Conservation (phyloP, 2,329 filamentous ascomycete species). For the Hymenoscyphus albidus region DNA sequence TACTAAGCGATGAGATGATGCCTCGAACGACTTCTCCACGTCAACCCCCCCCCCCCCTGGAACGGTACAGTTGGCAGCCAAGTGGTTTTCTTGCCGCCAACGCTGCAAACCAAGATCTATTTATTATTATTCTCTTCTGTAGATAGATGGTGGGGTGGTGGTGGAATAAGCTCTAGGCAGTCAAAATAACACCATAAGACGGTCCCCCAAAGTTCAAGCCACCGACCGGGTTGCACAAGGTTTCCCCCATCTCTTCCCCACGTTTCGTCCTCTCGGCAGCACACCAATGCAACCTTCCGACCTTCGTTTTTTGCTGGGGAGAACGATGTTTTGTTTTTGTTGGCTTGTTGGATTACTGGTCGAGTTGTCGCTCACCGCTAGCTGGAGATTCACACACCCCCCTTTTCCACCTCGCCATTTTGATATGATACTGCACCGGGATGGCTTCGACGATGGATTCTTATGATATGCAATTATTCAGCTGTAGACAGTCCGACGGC, state of each 20-base stretch:
- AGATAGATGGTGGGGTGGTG: no score
- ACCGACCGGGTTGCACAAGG: conserved; percentile 1
- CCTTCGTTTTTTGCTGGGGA: neutral
- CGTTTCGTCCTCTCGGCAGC: neutral
- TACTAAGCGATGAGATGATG: neutral
- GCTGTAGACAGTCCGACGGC: neutral
- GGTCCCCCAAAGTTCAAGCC: neutral
- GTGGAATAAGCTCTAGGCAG: neutral
- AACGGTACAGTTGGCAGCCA: neutral
- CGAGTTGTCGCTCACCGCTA: neutral
- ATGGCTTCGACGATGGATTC: neutral
- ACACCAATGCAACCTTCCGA: neutral
- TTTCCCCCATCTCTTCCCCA: neutral
- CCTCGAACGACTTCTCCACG: neutral
- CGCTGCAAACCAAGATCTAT: neutral
- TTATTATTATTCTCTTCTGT: neutral
- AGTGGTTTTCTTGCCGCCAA: neutral
- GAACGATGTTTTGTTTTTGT: neutral
- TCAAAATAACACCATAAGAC: neutral
- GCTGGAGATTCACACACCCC: neutral
- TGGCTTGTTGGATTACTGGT: neutral
- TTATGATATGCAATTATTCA: neutral
- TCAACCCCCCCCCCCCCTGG: neutral
- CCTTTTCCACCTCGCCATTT: neutral
- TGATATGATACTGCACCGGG: neutral